A percentile compares a stretch with the other conserved stretches of the same genome.
phyloP scores from a whole-genome alignment of 2,329 filamentous ascomycete genomes.

The Diaporthe sp. region DNA sequence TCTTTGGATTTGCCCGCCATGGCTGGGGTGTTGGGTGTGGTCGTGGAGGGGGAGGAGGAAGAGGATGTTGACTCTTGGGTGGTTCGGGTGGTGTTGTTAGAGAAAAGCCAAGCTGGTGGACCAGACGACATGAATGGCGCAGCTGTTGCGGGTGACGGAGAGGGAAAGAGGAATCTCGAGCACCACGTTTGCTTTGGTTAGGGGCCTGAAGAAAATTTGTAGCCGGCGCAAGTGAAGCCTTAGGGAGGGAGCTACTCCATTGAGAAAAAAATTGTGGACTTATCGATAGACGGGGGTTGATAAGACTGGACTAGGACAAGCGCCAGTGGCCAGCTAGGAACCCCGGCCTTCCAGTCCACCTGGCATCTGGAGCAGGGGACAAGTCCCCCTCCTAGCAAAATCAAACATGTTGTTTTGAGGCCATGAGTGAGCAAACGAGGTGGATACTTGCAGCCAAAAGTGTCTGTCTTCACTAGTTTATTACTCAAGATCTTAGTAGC shows the following conservation, averaged over 20 bases:
- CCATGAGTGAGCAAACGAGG: too few species aligned
- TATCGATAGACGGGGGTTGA: constrained; percentile 17
- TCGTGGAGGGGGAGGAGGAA: background rate
- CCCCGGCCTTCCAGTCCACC: background rate
- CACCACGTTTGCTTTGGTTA: constrained; percentile 25
- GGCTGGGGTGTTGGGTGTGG: constrained; percentile 37
- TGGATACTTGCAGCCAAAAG: too few species aligned
- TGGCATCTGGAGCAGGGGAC: background rate
- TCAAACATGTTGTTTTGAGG: background rate
- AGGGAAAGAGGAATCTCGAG: background rate
- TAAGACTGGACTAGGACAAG: background rate
- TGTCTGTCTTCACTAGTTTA: too few species aligned
- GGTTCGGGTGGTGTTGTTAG: constrained; percentile 38
- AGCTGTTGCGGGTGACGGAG: background rate
- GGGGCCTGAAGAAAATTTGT: constrained; percentile 14
- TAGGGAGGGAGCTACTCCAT: background rate
- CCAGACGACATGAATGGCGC: constrained; percentile 42
- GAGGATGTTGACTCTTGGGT: background rate
- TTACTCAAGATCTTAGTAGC: background rate
- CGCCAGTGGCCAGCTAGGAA: background rate
- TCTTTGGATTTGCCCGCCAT: constrained; percentile 44
- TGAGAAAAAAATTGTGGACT: constrained; percentile 27
- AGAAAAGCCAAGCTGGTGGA: constrained; percentile 44
- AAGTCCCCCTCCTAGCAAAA: background rate
- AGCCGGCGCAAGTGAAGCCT: constrained; percentile 17